A percentile compares a stretch with the other conserved stretches of the same genome.
These are phyloP conservation scores for Sporisorium iseilematis-ciliati DNA, from an alignment of 1,284 basidiomycete genomes.

Conservation along the genomic window DNA sequence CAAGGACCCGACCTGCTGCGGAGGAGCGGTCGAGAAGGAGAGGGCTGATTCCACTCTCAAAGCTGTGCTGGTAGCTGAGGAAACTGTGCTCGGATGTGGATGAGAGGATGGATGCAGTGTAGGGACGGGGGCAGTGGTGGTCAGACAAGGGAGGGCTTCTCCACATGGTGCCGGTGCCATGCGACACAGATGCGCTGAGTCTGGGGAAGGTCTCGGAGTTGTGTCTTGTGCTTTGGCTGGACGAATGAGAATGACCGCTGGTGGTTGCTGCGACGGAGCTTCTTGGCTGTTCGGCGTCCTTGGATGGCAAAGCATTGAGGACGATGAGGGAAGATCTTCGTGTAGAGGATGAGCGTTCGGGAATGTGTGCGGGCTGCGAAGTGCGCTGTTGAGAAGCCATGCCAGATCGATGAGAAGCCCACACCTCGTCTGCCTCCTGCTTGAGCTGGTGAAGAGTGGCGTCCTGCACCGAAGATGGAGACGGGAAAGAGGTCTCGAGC, in stretches of 20 bases:
- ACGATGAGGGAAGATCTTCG: slow-evolving; percentile 25
- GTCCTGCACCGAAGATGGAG: slow-evolving; percentile 4
- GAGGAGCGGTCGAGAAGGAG: slow-evolving; percentile 21
- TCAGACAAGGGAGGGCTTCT: slow-evolving; percentile 20
- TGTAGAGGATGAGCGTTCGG: slow-evolving; percentile 26
- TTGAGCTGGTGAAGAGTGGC: slow-evolving; percentile 29
- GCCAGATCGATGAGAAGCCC: slow-evolving; percentile 27
- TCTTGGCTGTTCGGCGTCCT: not conserved
- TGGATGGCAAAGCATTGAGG: slow-evolving; percentile 19
- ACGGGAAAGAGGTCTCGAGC: not conserved
- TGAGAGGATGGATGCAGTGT: slow-evolving; percentile 44
- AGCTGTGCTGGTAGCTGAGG: slow-evolving; percentile 40
- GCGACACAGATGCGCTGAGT: slow-evolving; percentile 12
- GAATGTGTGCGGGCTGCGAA: slow-evolving; percentile 21
- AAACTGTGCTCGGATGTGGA: slow-evolving; percentile 35
- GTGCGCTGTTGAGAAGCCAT: slow-evolving; percentile 22
- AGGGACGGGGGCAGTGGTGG: slow-evolving; percentile 22
- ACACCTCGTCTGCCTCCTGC: slow-evolving; percentile 36
- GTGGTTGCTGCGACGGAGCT: slow-evolving; percentile 9
- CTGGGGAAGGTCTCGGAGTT: slow-evolving; percentile 11
- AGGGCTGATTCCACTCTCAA: slow-evolving; percentile 45
- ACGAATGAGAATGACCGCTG: slow-evolving; percentile 9
- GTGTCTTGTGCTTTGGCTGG: slow-evolving; percentile 6
- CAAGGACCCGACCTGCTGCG: slow-evolving; percentile 4
- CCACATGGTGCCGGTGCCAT: slow-evolving; percentile 9